Evolutionary conservation across 2,329 filamentous ascomycete species (phyloP).

Genomic region (Beauveria rudraprayagi): DNA sequence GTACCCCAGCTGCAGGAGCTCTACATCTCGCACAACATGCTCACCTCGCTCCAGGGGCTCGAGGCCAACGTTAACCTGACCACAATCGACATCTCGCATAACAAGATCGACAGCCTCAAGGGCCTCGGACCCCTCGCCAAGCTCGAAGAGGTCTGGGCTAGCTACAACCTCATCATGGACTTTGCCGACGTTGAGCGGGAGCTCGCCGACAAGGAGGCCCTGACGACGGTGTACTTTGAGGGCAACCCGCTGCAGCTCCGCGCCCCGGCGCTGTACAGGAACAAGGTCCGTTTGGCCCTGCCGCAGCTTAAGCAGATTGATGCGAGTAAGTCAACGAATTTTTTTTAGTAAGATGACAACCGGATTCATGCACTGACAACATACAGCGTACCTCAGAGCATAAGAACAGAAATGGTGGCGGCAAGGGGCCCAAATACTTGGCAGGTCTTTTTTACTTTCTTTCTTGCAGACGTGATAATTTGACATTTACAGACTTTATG

Average conservation of each 20-base stretch:
- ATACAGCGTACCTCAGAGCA: constrained; percentile 10
- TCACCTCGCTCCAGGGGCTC: constrained; percentile 68
- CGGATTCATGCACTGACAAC: background rate
- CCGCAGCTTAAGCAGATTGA: constrained; percentile 91
- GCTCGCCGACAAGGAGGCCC: constrained; percentile 66
- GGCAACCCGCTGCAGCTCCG: constrained; percentile 81
- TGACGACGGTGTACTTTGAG: constrained; percentile 93
- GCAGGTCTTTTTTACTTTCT: background rate
- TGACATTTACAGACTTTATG: background rate
- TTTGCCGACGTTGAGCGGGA: constrained; percentile 77
- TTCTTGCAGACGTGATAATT: background rate
- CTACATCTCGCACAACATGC: constrained; percentile 91
- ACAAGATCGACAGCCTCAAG: constrained; percentile 66
- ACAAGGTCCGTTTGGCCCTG: constrained; percentile 82
- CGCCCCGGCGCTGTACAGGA: constrained; percentile 79
- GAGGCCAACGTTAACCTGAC: constrained; percentile 59
- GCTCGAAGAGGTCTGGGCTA: constrained; percentile 90
- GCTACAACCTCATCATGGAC: constrained; percentile 72
- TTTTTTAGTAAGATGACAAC: too few relatives aligned
- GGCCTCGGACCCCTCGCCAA: constrained; percentile 61
- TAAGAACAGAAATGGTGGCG: background rate
- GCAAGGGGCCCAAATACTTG: background rate
- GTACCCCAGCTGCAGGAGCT: constrained; percentile 79
- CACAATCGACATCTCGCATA: constrained; percentile 84
- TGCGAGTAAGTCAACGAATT: constrained; percentile 66